Base-by-base conservation (phyloP, 108 stramenopile genomes). In the Nitzschia sp. region DNA sequence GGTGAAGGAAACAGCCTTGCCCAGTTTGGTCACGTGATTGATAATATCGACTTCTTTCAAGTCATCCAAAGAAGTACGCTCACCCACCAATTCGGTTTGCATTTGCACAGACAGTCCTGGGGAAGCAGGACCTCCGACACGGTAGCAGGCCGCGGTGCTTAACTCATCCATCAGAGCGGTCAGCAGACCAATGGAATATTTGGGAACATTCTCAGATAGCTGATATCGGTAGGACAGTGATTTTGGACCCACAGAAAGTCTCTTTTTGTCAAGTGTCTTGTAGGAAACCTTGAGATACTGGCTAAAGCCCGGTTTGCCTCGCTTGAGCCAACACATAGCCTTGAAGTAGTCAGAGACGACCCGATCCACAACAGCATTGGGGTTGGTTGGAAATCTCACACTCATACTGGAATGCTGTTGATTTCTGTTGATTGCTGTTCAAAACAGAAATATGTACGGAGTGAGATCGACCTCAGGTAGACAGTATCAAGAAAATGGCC, bases 11-110 rank as follows among this genome's bases (percentile, higher is more conserved):
- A 70, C 40, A n/a, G 58, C 50, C 8, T 39, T n/a, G 1, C 69
- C 69, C 57, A 57, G 22, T 43, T 70, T 70, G 57, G 69, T 70
- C 1, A 60, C 46, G 10, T 41, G 59, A 60, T 70, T 70, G 50
- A 70, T 24, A 14, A 70, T 46, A 43, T 70, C 58, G 19, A 68
- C 38, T 6, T 59, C 53, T 1, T 52, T 46, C n/a, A 43, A 8
- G 2, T 8, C 34, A 17, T 19, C 19, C 56, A 34, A 24, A 9
- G 25, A 2, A 0, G n/a, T 58, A 1, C 38, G 12, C 9, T 58
- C 57, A 6, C n/a, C 46, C 38, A 41, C 38, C 57, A 58, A 37
- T 26, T 37, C 57, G n/a, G 57, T 58, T 41, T 58, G 57, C 57
- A 58, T 58, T 41, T 58, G 57, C 8, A 58, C 15, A 37, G 57